phyloP scores from a whole-genome alignment of 305 asterid genomes.

The Rubia tinctorum region DNA sequence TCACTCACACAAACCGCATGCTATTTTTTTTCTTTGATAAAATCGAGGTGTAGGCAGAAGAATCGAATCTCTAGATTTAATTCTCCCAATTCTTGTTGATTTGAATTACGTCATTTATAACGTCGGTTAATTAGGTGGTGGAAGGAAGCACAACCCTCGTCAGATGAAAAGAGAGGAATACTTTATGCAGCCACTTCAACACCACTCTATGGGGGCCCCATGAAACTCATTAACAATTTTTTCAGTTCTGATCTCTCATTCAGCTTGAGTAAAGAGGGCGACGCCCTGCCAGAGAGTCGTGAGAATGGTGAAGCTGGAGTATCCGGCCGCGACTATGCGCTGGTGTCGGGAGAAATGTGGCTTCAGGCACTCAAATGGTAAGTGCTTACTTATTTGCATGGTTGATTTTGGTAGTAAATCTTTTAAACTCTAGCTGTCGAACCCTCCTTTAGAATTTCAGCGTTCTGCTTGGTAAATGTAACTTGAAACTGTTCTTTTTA shows the following conservation, averaged over 20 bases:
- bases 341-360: slow-evolving; percentile 85
- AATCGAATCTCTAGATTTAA: slow-evolving; percentile 7
- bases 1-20: not conserved
- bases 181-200: slow-evolving; percentile 64
- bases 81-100: not conserved
- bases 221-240: slow-evolving; percentile 78
- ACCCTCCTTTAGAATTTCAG: not conserved
- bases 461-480: not conserved
- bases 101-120: not conserved
- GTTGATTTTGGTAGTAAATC: slow-evolving; percentile 10
- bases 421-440: not conserved
- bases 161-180: slow-evolving; percentile 52
- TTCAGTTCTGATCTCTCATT: slow-evolving; percentile 76
- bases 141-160: slow-evolving; percentile 78
- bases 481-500: not conserved
- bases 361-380: slow-evolving; percentile 88
- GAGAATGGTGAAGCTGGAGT: slow-evolving; percentile 66
- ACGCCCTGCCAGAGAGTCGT: slow-evolving; percentile 33
- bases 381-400: slow-evolving; percentile 17
- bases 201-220: slow-evolving; percentile 71
- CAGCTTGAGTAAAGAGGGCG: slow-evolving; percentile 74
- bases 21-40: slow-evolving; percentile 6
- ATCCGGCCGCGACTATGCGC: slow-evolving; percentile 82
- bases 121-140: slow-evolving; percentile 62
- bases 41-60: not conserved